Evolutionary conservation across 768 basidiomycete genomes (phyloP).

Genomic region (Tricholoma saponaceum): DNA sequence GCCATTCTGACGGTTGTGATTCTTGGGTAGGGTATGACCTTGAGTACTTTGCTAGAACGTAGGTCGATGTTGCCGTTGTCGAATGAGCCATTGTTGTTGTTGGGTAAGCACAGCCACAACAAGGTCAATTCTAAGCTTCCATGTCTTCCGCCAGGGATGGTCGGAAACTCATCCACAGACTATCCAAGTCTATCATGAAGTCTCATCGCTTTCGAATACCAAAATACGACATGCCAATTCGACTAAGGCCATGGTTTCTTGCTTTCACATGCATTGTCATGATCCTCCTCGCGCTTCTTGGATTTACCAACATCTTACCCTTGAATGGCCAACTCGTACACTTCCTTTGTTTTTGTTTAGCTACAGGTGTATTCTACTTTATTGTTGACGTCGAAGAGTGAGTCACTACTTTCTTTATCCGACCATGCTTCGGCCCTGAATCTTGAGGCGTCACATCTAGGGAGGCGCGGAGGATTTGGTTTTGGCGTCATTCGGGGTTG

Average conservation of each 20-base stretch:
- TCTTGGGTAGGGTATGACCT: slow-evolving; percentile 47
- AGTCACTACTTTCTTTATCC: slow-evolving; percentile 20
- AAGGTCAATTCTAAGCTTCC: background rate
- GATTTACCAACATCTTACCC: slow-evolving; percentile 74
- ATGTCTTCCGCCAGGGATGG: slow-evolving; percentile 12
- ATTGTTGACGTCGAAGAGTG: slow-evolving; percentile 88
- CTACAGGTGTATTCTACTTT: slow-evolving; percentile 82
- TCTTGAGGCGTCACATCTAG: slow-evolving; percentile 34
- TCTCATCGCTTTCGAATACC: slow-evolving; percentile 61
- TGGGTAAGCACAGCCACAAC: slow-evolving; percentile 10
- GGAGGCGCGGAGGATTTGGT: slow-evolving; percentile 78
- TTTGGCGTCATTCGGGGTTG: slow-evolving; percentile 72
- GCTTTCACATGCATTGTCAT: slow-evolving; percentile 65
- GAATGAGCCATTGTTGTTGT: slow-evolving; percentile 40
- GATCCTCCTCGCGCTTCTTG: slow-evolving; percentile 66
- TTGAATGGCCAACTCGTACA: slow-evolving; percentile 79
- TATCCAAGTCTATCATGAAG: slow-evolving; percentile 64
- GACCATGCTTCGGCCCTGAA: background rate
- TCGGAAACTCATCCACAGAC: slow-evolving; percentile 37
- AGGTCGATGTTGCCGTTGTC: slow-evolving; percentile 56
- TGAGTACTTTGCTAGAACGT: slow-evolving; percentile 62
- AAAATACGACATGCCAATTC: slow-evolving; percentile 66
- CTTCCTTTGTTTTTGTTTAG: slow-evolving; percentile 70
- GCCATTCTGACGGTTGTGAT: slow-evolving; percentile 52
- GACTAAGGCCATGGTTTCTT: slow-evolving; percentile 86